These are phyloP conservation scores for Collariella sp. DNA, from an alignment of 495 filamentous ascomycete species.

Conservation along the genomic window DNA sequence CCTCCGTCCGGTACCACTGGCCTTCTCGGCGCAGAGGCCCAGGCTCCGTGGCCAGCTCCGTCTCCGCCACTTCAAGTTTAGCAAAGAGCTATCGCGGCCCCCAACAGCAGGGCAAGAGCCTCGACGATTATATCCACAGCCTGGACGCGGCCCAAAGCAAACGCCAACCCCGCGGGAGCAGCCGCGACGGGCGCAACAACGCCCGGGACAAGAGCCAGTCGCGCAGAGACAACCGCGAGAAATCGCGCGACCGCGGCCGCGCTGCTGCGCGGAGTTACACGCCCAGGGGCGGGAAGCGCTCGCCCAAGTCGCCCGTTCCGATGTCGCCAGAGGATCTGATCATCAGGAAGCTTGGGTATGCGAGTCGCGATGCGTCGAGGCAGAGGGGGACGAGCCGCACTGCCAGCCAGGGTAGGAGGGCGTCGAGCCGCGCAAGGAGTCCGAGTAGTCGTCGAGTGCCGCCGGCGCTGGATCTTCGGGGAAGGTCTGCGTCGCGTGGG, in stretches of 20 bases:
- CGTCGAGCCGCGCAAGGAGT: constrained; percentile 29
- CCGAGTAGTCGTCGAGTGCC: constrained; percentile 34
- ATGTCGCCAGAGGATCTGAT: constrained; percentile 84
- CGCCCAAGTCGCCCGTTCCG: constrained; percentile 80
- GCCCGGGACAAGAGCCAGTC: constrained; percentile 45
- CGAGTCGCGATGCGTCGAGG: constrained; percentile 29
- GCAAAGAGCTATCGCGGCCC: constrained; percentile 31
- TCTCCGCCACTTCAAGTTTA: constrained; percentile 32
- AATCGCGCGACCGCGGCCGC: constrained; percentile 60
- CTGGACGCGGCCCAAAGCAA: constrained; percentile 64
- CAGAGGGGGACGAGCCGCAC: constrained; percentile 34
- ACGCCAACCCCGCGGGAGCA: constrained; percentile 45
- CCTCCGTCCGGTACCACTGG: constrained; percentile 37
- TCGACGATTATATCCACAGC: constrained; percentile 83
- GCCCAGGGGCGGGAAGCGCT: constrained; percentile 65
- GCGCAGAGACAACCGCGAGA: constrained; percentile 48
- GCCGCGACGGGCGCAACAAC: constrained; percentile 45
- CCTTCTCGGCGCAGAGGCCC: constrained; percentile 38
- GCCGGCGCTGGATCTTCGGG: constrained; percentile 46
- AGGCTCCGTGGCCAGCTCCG: constrained; percentile 41
- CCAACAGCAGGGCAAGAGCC: constrained; percentile 46
- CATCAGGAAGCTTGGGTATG: constrained; percentile 33
- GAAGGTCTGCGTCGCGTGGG: constrained; percentile 43
- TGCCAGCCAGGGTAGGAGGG: constrained; percentile 35
- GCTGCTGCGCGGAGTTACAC: constrained; percentile 59